These are phyloP conservation scores for Cryphonectria parasitica DNA, from an alignment of 2,329 filamentous ascomycete species.

Conservation along the genomic window DNA sequence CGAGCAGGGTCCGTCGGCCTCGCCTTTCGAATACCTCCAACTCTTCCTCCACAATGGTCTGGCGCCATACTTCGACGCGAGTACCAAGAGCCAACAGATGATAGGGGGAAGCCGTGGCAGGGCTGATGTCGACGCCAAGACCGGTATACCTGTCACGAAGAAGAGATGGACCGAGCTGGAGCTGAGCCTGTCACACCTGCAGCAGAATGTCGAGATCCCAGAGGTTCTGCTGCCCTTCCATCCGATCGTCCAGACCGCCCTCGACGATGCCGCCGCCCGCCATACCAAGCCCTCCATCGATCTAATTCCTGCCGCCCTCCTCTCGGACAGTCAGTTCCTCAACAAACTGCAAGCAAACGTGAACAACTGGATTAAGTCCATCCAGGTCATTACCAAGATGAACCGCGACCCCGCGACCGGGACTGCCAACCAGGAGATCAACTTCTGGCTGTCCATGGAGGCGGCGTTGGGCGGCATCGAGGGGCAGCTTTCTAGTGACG, in stretches of 20 bases:
- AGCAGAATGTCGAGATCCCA: slow-evolving; percentile 98
- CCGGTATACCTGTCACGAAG: slow-evolving; percentile 94
- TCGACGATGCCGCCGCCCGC: slow-evolving; percentile 74
- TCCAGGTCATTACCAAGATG: slow-evolving; percentile 94
- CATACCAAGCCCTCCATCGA: slow-evolving; percentile 75
- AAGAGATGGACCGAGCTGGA: slow-evolving; percentile 96
- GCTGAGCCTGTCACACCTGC: slow-evolving; percentile 84
- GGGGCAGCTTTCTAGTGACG: slow-evolving; percentile 82
- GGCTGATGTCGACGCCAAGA: slow-evolving; percentile 87
- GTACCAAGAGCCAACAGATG: slow-evolving; percentile 79
- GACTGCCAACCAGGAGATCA: slow-evolving; percentile 95
- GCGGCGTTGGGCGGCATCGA: slow-evolving; percentile 90
- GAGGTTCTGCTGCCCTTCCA: slow-evolving; percentile 87
- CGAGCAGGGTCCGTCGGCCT: slow-evolving; percentile 73
- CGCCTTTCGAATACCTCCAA: slow-evolving; percentile 90
- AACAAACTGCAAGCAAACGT: slow-evolving; percentile 93
- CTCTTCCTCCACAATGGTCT: slow-evolving; percentile 89
- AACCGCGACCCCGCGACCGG: slow-evolving; percentile 76
- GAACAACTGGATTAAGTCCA: slow-evolving; percentile 98
- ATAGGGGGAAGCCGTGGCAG: slow-evolving; percentile 69
- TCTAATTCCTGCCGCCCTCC: slow-evolving; percentile 72
- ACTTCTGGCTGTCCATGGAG: slow-evolving; percentile 99
- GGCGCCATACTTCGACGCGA: slow-evolving; percentile 96
- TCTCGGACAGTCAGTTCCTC: slow-evolving; percentile 88
- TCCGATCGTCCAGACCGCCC: slow-evolving; percentile 80